Base-by-base conservation (phyloP, 2,329 filamentous ascomycete genomes). In the Pseudophaeomoniella oleicola region DNA sequence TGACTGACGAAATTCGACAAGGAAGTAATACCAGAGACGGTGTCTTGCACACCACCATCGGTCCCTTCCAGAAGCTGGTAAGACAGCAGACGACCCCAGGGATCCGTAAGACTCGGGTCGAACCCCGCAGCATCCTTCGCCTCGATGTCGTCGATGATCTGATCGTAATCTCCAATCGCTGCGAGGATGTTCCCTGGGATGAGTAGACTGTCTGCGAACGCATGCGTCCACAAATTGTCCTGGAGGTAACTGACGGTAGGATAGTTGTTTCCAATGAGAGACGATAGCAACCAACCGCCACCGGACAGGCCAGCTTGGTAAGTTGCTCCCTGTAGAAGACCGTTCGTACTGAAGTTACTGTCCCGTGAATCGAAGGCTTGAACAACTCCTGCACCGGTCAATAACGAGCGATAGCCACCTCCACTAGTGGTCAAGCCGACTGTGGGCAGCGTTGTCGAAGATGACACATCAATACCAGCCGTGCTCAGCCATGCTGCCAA, bases 241-340 rank as follows among this genome's bases (percentile, higher is more conserved):
- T 52, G 47, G 4, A 68, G 47, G 18, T 50, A 51, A 3, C 54
- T 56, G 35, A 67, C 53, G 2, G 62, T 66, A 2, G 62, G 59
- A 46, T 58, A 65, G 41, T 66, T 60, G 47, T 65, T 66, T 5
- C 60, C 63, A 9, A 57, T 54, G 13, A 66, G 37, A 2, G 62
- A 63, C 3, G 57, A 58, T 1, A 66, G 44, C n/a, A 67, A 50
- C 64, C 63, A 67, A 2, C 50, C 46, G 29, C 64, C 64, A 16
- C 62, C 61, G n/a, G 62, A 65, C 3, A 67, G 50, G 5, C 58
- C 64, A 32, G 57, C 48, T 30, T 66, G 55, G 42, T 68, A 67
- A 3, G 62, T 64, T 9, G 66, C 34, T 4, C 51, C 56, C 46
- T 68, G 64, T 37, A 57, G 65, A 0, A 68, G 42, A 3, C 64